Conservation (phyloP, 306 rosid genomes). For the Vachellia pachyceras region DNA sequence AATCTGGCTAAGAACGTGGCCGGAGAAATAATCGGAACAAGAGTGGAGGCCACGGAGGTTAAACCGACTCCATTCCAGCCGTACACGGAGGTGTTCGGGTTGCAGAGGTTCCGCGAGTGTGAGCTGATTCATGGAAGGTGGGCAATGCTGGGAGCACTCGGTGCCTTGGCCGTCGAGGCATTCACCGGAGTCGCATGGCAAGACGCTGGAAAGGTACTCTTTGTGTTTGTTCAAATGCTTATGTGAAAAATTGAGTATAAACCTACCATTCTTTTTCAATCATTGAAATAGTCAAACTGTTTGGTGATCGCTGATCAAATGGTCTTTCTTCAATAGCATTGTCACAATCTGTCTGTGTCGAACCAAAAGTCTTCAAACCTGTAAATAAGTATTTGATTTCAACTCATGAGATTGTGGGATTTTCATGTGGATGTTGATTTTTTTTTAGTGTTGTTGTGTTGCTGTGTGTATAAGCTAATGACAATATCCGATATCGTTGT, state of each 20-base stretch:
- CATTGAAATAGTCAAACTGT: background rate
- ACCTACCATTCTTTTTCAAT: background rate
- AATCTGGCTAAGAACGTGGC: constrained; percentile 76
- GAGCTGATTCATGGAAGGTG: constrained; percentile 84
- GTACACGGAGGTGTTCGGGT: constrained; percentile 74
- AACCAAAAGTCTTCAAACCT: background rate
- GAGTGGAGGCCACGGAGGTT: constrained; percentile 56
- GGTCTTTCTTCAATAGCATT: background rate
- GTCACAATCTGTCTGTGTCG: background rate
- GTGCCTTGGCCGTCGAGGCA: constrained; percentile 78
- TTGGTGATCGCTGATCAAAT: background rate
- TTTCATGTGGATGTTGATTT: constrained; percentile 4
- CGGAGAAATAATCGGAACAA: constrained; percentile 63
- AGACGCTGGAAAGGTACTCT: constrained; percentile 82
- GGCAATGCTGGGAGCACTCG: constrained; percentile 87
- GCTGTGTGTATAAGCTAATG: background rate
- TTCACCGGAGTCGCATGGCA: constrained; percentile 87
- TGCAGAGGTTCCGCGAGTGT: constrained; percentile 83
- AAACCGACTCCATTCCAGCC: constrained; percentile 83
- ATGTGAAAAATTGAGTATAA: background rate
- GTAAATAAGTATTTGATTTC: background rate
- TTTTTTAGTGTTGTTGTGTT: background rate
- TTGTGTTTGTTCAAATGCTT: background rate
- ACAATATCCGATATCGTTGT: background rate
- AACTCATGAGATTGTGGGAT: background rate